A percentile compares a stretch with the other conserved stretches of the same genome.
Conservation (phyloP, 2,329 filamentous ascomycete species). For the Alternaria sp. region DNA sequence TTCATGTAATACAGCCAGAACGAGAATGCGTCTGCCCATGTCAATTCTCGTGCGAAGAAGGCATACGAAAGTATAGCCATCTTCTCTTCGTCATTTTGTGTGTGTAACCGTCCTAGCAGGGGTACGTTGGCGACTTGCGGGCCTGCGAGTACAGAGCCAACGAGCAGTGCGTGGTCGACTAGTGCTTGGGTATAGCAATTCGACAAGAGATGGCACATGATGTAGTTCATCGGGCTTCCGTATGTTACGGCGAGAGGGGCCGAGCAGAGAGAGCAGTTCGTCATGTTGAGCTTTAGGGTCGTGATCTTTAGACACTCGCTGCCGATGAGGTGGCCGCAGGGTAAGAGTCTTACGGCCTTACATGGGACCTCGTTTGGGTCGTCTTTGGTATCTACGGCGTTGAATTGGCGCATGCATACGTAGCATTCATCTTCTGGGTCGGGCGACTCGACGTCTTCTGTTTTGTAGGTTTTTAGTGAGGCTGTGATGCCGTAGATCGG, state of each 20-base stretch:
- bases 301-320: neutral
- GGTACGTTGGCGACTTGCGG: neutral
- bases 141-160: neutral
- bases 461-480: neutral
- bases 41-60: neutral
- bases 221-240: neutral
- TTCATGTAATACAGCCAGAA: neutral
- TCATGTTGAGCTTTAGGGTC: neutral
- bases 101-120: neutral
- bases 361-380: neutral
- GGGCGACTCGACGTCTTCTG: neutral
- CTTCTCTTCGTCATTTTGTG: neutral
- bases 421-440: neutral
- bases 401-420: neutral
- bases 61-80: neutral
- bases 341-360: neutral
- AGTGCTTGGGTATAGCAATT: neutral
- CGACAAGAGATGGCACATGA: neutral
- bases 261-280: neutral
- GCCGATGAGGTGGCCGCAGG: neutral
- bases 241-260: neutral
- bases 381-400: neutral
- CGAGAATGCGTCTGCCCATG: neutral
- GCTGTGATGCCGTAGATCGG: neutral
- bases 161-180: neutral